A percentile compares a stretch with the other conserved stretches of the same genome.
These are phyloP conservation scores for Avena insularis DNA, from an alignment of 176 grass and related monocot genomes.

Conservation along the genomic window DNA sequence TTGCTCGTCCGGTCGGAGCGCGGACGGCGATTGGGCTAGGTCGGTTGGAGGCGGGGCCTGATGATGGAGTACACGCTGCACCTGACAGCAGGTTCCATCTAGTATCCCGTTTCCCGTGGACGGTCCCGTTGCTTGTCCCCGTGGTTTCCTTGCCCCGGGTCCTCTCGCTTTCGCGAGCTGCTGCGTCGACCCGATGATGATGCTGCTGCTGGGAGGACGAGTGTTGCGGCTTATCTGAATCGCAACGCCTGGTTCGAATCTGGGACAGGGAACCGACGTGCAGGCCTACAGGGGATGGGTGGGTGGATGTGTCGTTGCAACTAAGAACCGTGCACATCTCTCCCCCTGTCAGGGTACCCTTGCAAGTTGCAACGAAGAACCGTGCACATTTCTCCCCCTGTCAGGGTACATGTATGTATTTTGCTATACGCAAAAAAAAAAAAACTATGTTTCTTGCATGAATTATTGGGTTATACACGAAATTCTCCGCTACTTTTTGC, in stretches of 20 bases:
- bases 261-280: background rate
- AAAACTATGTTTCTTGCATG: too few species aligned
- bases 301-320: background rate
- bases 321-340: background rate
- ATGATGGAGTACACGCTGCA: background rate
- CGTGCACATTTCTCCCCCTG: too few species aligned
- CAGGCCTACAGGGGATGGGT: background rate
- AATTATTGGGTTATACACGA: too few species aligned
- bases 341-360: too few species aligned
- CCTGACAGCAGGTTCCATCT: background rate
- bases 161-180: background rate
- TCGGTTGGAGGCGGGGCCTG: too few species aligned
- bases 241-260: background rate
- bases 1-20: background rate
- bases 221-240: conserved; percentile 5
- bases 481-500: too few species aligned
- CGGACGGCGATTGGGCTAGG: background rate
- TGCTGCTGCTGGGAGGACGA: background rate
- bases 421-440: too few species aligned
- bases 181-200: too few species aligned
- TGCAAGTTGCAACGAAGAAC: too few species aligned
- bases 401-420: too few species aligned
- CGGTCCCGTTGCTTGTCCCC: background rate
- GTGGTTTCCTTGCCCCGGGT: background rate
- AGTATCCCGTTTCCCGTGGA: background rate